Conservation (phyloP, 352 stramenopile species). For the Phytophthora pistaciae region DNA sequence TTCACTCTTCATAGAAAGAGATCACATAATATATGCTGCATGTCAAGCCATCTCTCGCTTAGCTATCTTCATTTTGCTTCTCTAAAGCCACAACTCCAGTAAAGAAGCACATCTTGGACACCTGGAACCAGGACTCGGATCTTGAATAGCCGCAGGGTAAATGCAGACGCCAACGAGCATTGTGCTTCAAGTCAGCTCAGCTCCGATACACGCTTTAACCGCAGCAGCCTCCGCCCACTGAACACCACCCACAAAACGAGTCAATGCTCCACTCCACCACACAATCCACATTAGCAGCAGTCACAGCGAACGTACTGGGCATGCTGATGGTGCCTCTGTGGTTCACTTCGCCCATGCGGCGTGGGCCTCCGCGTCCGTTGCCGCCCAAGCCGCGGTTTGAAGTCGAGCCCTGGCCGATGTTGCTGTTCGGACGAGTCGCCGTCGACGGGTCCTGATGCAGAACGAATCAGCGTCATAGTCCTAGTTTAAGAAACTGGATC, state of each 20-base stretch:
- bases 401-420: conserved; percentile 31
- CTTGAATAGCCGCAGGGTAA: background rate
- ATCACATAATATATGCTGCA: conserved; percentile 48
- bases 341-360: conserved; percentile 69
- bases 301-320: conserved; percentile 47
- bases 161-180: background rate
- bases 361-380: conserved; percentile 30
- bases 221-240: conserved; percentile 67
- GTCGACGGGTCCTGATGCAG: conserved; percentile 53
- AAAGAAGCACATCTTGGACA: background rate
- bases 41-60: conserved; percentile 10
- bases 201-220: conserved; percentile 34
- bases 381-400: conserved; percentile 28
- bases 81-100: no score
- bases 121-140: background rate
- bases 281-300: background rate
- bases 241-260: conserved; percentile 7
- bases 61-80: background rate
- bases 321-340: conserved; percentile 62
- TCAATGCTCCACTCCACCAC: background rate
- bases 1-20: conserved; percentile 34
- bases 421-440: conserved; percentile 44
- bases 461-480: conserved; percentile 5
- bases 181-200: background rate
- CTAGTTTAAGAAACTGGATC: no score